A percentile compares a stretch with the other conserved stretches of the same genome.
phyloP scores from a whole-genome alignment of 169 alveolate species.

The Eimeria sp. region DNA sequence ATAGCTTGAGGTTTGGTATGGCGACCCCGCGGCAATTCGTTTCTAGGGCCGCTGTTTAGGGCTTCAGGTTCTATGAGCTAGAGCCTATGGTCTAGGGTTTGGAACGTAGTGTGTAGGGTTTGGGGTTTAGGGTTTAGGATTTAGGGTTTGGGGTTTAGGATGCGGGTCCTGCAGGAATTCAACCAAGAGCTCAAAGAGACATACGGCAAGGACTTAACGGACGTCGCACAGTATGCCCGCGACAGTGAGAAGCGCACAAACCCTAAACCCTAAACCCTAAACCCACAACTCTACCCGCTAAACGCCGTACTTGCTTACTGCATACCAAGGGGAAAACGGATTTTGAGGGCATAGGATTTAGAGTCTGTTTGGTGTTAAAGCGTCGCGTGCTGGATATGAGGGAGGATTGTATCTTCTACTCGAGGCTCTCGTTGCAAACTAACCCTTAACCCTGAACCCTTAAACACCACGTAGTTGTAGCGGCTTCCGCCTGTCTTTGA shows the following conservation, averaged over 20 bases:
- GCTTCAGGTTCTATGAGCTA: background rate
- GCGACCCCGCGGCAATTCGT: background rate
- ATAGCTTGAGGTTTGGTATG: background rate
- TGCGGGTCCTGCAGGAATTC: conserved; percentile 41
- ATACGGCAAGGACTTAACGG: conserved; percentile 64
- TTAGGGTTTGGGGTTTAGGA: background rate
- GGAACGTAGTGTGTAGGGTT: background rate
- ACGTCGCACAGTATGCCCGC: conserved; percentile 39
- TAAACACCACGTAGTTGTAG: background rate
- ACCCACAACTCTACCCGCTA: background rate
- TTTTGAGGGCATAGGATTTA: too few species aligned
- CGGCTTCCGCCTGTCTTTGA: background rate
- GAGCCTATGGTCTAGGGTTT: background rate
- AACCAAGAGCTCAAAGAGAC: conserved; percentile 50
- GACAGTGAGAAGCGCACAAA: conserved; percentile 4
- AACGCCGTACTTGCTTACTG: background rate
- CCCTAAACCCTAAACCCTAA: conserved; percentile 18
- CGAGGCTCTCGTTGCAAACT: too few species aligned
- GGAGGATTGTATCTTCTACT: too few species aligned
- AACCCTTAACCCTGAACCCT: background rate
- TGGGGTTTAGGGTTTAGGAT: background rate
- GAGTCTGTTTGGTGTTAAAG: too few species aligned
- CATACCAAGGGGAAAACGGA: background rate
- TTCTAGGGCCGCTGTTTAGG: background rate
- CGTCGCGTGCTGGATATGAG: too few species aligned